Base-by-base conservation (phyloP, 352 stramenopile genomes). In the Phytophthora megakarya region DNA sequence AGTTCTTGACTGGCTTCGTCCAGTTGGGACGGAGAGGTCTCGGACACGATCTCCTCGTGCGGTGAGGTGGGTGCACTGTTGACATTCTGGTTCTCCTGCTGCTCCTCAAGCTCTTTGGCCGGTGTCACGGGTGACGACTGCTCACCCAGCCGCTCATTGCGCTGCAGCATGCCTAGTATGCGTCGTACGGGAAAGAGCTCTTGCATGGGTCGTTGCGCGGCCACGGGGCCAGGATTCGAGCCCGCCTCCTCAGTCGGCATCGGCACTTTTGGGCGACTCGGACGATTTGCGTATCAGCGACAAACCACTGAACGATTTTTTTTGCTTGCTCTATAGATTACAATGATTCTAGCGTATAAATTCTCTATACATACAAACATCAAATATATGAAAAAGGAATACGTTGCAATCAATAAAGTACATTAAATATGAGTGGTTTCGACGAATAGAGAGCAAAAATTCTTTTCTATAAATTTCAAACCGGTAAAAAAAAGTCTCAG, bases 231-330 rank as follows among this genome's bases (percentile, higher is more conserved):
- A 10, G 38, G 38, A 45, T 68, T 64, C 38, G 25, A 54, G 26
- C 25, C 21, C 42, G 43, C 23, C 35, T 63, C 37, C 44, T 71
- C 44, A 32, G 37, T 64, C 35, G 50, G 25, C 65, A 73, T 68
- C 15, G 19, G 15, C 51, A 51, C 43, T 54, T 56, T 43, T 25
- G 16, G 48, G 45, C 42, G 26, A 46, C 30, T 62, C 12, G 46
- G 28, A 38, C 23, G 33, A 44, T 67, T 61, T 67, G 40, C 60
- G 53, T 45, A 50, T 55, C 35, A 52, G 43, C n/a, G 32, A 55
- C 26, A 15, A 37, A 39, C 16, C 11, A 39, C 47, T 50, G 47
- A 49, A 43, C 45, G 56, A 57, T 39, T 57, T 42, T 48, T 56
- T 64, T 57, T 58, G 56, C 35, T 54, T 40, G 25, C 15, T 10